Conservation (phyloP, 306 rosid genomes). For the Prunus armeniaca region DNA sequence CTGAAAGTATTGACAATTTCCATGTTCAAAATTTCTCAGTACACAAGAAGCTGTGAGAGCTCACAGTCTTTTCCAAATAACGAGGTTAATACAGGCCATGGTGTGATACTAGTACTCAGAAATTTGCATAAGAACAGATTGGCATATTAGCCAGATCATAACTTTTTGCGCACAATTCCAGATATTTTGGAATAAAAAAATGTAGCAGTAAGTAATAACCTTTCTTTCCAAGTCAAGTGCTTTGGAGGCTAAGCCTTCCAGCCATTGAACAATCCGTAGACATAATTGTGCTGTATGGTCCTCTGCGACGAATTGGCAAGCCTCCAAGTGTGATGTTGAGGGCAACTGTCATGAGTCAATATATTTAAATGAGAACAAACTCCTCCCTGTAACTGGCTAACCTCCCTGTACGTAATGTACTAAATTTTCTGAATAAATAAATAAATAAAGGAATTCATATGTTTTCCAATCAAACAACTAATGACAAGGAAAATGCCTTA, state of each 20-base stretch:
- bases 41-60: constrained; percentile 1
- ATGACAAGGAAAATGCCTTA: constrained; percentile 25
- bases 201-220: constrained; percentile 46
- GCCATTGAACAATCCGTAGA: constrained; percentile 94
- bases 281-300: constrained; percentile 84
- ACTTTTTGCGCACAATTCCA: constrained; percentile 1
- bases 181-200: constrained; percentile 14
- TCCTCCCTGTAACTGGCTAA: neutral
- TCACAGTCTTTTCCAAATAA: neutral
- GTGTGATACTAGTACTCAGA: neutral
- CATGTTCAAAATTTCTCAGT: neutral
- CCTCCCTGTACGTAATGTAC: neutral
- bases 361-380: constrained; percentile 24
- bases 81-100: neutral
- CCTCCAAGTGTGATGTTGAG: constrained; percentile 79
- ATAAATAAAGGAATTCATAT: neutral
- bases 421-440: neutral
- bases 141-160: constrained; percentile 4
- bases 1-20: constrained; percentile 39
- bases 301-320: constrained; percentile 83
- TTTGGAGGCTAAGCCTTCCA: constrained; percentile 89
- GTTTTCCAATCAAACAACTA: constrained; percentile 18
- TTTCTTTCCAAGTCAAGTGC: constrained; percentile 87
- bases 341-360: constrained; percentile 58
- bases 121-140: neutral